A percentile compares a stretch with the other conserved stretches of the same genome.
phyloP scores from a whole-genome alignment of 208 protist species.

The Acanthamoeba sp. region DNA sequence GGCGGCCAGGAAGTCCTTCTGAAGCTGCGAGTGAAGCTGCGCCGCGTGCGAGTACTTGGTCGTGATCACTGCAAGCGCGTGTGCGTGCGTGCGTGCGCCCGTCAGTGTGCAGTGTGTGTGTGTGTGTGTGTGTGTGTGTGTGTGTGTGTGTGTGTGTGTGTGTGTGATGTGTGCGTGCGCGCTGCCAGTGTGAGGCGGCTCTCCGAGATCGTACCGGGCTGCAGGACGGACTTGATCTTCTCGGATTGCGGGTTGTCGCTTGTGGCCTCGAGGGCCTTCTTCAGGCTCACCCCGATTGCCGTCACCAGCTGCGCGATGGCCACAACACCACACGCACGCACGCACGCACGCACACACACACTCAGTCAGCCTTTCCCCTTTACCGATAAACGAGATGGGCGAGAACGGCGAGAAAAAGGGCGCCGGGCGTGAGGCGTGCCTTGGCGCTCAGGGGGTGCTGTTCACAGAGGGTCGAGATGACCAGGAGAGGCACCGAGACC shows the following conservation, averaged over 20 bases:
- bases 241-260: background rate
- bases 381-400: too few species aligned
- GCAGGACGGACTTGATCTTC: background rate
- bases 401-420: too few species aligned
- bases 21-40: background rate
- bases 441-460: background rate
- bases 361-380: too few species aligned
- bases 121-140: background rate
- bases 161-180: background rate
- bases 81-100: background rate
- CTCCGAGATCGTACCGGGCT: background rate
- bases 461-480: background rate
- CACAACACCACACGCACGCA: too few species aligned
- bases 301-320: background rate
- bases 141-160: background rate
- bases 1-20: slow-evolving; percentile 11
- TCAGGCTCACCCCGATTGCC: slow-evolving; percentile 7
- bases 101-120: too few species aligned
- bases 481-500: background rate
- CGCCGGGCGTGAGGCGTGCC: too few species aligned
- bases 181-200: too few species aligned
- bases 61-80: background rate
- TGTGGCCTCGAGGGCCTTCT: background rate
- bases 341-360: too few species aligned
- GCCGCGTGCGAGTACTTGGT: background rate